phyloP scores from a whole-genome alignment of 1,284 basidiomycete species.

The Apiotrichum sp. region DNA sequence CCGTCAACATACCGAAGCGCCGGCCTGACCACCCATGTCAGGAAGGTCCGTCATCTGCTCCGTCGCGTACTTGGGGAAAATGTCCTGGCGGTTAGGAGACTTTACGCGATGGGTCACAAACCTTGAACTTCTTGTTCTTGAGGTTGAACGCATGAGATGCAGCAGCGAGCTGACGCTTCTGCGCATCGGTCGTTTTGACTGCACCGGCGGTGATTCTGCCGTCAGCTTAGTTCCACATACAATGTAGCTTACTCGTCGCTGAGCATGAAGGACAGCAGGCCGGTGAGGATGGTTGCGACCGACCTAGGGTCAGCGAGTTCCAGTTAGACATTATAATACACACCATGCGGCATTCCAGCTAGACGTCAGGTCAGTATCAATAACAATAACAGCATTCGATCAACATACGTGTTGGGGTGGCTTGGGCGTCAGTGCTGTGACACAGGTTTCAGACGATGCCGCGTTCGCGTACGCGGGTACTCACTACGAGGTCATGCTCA shows the following conservation, averaged over 20 bases:
- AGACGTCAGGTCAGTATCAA: conserved; percentile 1
- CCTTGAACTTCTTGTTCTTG: conserved; percentile 65
- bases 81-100: conserved; percentile 49
- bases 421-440: conserved; percentile 25
- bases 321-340: background rate
- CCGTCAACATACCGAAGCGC: conserved; percentile 10
- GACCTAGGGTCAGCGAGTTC: conserved; percentile 21
- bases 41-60: conserved; percentile 64
- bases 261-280: conserved; percentile 90
- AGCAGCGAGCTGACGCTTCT: conserved; percentile 69
- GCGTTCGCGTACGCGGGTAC: conserved; percentile 38
- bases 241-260: conserved; percentile 62
- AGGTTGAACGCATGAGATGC: conserved; percentile 83
- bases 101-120: conserved; percentile 12
- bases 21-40: conserved; percentile 62
- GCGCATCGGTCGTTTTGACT: conserved; percentile 68
- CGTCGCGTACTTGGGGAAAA: conserved; percentile 75
- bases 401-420: conserved; percentile 41
- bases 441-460: background rate
- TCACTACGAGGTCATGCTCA: conserved; percentile 90
- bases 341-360: conserved; percentile 47
- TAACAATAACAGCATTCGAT: conserved; percentile 1
- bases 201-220: conserved; percentile 82
- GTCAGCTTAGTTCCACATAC: background rate
- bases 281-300: conserved; percentile 66